Evolutionary conservation across 2,329 filamentous ascomycete species (phyloP).

Genomic region (Pseudogymnoascus sp.): DNA sequence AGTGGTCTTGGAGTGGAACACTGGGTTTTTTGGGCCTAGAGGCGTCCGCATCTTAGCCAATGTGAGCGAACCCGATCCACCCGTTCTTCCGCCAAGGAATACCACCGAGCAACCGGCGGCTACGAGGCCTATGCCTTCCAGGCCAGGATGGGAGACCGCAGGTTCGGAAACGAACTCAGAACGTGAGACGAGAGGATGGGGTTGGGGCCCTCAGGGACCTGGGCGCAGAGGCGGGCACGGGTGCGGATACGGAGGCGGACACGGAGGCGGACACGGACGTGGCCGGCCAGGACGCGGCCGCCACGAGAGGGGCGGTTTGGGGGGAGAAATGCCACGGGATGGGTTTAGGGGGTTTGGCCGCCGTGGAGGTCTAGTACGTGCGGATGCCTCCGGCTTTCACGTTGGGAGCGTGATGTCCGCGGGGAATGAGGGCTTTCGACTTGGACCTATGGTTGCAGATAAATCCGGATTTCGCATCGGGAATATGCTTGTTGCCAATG

Average conservation of each 20-base stretch:
- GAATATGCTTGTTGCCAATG: conserved; percentile 30
- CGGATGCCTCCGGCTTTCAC: background rate
- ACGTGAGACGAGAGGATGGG: background rate
- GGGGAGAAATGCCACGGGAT: background rate
- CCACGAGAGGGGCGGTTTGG: background rate
- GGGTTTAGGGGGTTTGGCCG: background rate
- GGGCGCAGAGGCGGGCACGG: background rate
- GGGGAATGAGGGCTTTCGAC: conserved; percentile 13
- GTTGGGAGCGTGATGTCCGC: background rate
- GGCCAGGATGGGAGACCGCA: conserved; percentile 6
- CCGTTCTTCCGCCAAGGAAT: conserved; percentile 9
- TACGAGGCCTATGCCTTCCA: conserved; percentile 20
- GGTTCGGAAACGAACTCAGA: conserved; percentile 26
- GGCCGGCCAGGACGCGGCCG: background rate
- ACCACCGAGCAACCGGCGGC: conserved; percentile 20
- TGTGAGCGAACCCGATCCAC: conserved; percentile 8
- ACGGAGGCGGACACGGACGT: background rate
- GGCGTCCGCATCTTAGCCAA: conserved; percentile 33
- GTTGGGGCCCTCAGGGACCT: background rate
- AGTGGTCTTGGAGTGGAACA: conserved; percentile 47
- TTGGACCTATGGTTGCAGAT: conserved; percentile 21
- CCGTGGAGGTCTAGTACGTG: background rate
- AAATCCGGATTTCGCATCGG: conserved; percentile 16
- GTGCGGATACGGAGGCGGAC: background rate
- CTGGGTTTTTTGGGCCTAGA: conserved; percentile 45